Conservation (phyloP, 495 filamentous ascomycete species). For the Lentithecium fluviatile region DNA sequence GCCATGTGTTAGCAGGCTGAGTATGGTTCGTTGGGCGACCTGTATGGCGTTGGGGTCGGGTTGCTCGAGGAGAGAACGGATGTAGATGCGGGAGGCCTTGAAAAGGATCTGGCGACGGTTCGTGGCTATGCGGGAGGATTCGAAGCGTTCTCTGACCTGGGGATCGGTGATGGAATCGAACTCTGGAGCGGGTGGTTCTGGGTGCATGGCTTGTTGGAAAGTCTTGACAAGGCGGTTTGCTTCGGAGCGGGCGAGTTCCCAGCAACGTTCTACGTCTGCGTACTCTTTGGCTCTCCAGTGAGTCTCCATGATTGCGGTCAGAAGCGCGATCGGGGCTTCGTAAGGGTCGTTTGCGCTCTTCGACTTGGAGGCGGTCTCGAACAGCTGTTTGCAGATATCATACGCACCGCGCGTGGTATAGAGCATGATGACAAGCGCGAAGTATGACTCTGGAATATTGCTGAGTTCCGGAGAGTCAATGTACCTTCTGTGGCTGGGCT, state of each 20-base stretch:
- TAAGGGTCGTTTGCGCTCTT: slow-evolving; percentile 30
- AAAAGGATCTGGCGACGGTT: slow-evolving; percentile 59
- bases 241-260: slow-evolving; percentile 59
- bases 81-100: slow-evolving; percentile 58
- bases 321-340: slow-evolving; percentile 54
- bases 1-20: slow-evolving; percentile 55
- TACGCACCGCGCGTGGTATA: slow-evolving; percentile 59
- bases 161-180: slow-evolving; percentile 18
- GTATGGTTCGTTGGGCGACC: slow-evolving; percentile 45
- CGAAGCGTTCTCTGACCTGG: background rate
- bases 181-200: background rate
- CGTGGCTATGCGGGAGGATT: slow-evolving; percentile 5
- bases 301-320: slow-evolving; percentile 64
- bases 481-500: slow-evolving; percentile 36
- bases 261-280: slow-evolving; percentile 61
- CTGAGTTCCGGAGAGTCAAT: slow-evolving; percentile 35
- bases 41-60: slow-evolving; percentile 49
- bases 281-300: slow-evolving; percentile 56
- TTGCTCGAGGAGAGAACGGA: slow-evolving; percentile 54
- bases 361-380: slow-evolving; percentile 40
- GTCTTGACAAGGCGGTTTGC: slow-evolving; percentile 50
- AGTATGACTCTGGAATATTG: slow-evolving; percentile 51
- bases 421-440: slow-evolving; percentile 61
- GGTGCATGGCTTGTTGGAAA: slow-evolving; percentile 8
- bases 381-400: slow-evolving; percentile 54